These are phyloP conservation scores for Macadamia tetraphylla DNA, from an alignment of 164 flowering plant genomes.

Conservation along the genomic window DNA sequence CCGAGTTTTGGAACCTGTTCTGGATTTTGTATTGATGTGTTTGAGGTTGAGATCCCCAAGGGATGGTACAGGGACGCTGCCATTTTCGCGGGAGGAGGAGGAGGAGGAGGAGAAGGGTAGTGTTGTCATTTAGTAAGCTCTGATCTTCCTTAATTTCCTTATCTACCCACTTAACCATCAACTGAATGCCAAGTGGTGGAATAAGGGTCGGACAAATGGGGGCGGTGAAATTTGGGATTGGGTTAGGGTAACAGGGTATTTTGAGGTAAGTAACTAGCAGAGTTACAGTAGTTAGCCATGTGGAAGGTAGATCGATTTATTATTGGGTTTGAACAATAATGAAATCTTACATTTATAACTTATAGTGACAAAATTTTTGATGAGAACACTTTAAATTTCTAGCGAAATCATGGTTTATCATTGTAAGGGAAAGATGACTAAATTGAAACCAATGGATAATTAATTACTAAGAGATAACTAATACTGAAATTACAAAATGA, in stretches of 20 bases:
- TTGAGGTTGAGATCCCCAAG: conserved; percentile 21
- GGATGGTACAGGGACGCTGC: conserved; percentile 20
- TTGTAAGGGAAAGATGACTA: too few relatives aligned
- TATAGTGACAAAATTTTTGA: too few relatives aligned
- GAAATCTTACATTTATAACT: too few relatives aligned
- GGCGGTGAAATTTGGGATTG: background rate
- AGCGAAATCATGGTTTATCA: too few relatives aligned
- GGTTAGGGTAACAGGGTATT: background rate
- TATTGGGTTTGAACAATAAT: too few relatives aligned
- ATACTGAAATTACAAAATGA: too few relatives aligned
- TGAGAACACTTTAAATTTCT: too few relatives aligned
- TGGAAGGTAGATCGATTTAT: conserved; percentile 80
- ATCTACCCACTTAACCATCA: background rate
- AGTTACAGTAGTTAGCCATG: conserved; percentile 87
- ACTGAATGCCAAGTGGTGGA: background rate
- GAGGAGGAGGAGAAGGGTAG: background rate
- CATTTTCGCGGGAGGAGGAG: conserved; percentile 18
- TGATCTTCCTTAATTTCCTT: too few relatives aligned
- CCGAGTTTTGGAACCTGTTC: background rate
- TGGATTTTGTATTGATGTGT: conserved; percentile 7
- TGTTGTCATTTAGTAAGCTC: background rate
- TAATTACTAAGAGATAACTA: too few relatives aligned
- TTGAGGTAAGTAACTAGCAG: background rate
- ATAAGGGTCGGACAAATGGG: background rate
- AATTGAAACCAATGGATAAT: too few relatives aligned